phyloP scores from a whole-genome alignment of 192 early-diverging fungal genomes.

The Dimargaris cristalligena region DNA sequence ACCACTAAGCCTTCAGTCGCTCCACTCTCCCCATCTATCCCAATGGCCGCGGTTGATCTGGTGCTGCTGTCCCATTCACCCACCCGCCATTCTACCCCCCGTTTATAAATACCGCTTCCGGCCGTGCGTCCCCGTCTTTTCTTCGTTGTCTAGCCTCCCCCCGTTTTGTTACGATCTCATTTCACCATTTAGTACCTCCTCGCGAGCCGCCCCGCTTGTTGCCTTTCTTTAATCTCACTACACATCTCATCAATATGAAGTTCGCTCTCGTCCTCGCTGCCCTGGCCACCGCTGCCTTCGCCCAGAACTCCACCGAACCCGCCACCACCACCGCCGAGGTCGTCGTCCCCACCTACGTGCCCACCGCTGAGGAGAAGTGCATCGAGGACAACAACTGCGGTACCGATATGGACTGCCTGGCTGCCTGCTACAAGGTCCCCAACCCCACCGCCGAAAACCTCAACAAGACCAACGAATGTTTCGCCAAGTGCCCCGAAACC shows the following conservation, averaged over 20 bases:
- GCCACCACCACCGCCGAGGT: background rate
- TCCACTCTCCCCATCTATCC: too few species aligned
- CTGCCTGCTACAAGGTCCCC: slow-evolving; percentile 8
- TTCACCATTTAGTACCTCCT: background rate
- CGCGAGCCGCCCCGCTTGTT: too few species aligned
- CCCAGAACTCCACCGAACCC: background rate
- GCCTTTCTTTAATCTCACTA: too few species aligned
- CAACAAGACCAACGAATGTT: slow-evolving; percentile 9
- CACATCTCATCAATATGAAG: background rate
- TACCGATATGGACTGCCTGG: slow-evolving; percentile 4
- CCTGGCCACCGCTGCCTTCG: background rate
- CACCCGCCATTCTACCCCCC: background rate
- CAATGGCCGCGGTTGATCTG: too few species aligned
- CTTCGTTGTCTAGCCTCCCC: background rate
- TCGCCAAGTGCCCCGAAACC: slow-evolving; percentile 7
- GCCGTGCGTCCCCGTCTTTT: background rate
- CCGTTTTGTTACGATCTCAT: background rate
- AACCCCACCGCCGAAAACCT: background rate
- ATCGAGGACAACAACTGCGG: slow-evolving; percentile 3
- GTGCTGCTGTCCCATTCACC: background rate
- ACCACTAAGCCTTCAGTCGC: too few species aligned
- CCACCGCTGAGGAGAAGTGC: slow-evolving; percentile 8
- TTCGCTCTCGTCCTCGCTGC: background rate
- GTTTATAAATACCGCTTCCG: background rate
- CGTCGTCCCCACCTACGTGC: slow-evolving; percentile 1